These are phyloP conservation scores for Trichoderma virens DNA, from an alignment of 495 filamentous ascomycete species.

Conservation along the genomic window DNA sequence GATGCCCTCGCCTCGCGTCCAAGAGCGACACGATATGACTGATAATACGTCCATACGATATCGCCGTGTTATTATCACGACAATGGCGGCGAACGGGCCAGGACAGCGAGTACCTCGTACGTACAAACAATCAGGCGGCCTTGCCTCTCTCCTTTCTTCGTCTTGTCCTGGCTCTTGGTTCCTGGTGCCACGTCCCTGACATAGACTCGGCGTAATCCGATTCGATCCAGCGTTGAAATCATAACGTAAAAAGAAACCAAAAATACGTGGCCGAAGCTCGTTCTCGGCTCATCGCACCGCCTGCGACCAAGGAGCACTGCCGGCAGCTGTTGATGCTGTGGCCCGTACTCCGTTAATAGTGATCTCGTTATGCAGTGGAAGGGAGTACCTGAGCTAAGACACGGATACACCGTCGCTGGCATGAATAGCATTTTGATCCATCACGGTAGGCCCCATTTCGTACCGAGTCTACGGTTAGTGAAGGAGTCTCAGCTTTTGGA, in stretches of 20 bases:
- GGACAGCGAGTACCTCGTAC: background rate
- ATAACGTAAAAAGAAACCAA: constrained; percentile 5
- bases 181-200: constrained; percentile 1
- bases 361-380: background rate
- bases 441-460: too few species aligned
- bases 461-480: too few species aligned
- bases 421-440: too few species aligned
- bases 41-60: background rate
- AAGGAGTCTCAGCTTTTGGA: too few species aligned
- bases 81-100: background rate
- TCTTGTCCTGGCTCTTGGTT: background rate
- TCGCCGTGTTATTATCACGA: background rate
- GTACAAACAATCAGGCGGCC: background rate
- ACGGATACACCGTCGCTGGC: too few species aligned
- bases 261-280: background rate
- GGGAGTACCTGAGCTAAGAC: too few species aligned
- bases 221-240: background rate
- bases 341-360: background rate
- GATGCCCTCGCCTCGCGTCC: too few species aligned
- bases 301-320: constrained; percentile 1
- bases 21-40: too few species aligned
- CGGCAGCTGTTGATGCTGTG: background rate
- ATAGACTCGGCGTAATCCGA: background rate
- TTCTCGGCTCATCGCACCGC: background rate
- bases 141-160: background rate